A percentile compares a stretch with the other conserved stretches of the same genome.
phyloP scores from a whole-genome alignment of 164 flowering plant species.

The Umbilicus rupestris region DNA sequence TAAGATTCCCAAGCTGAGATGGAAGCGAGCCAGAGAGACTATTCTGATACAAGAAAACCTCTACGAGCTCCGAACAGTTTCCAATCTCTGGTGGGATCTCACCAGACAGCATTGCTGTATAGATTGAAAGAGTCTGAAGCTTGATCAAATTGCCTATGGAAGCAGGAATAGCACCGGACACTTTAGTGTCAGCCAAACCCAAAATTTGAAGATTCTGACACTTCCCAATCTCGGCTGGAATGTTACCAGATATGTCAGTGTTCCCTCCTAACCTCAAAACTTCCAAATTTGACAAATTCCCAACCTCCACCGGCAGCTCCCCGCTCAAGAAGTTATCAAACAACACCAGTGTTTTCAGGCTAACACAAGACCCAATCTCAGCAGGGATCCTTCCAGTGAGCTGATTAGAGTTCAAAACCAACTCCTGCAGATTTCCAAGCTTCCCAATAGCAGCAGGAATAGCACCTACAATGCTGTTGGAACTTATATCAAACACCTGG shows the following conservation, averaged over 20 bases:
- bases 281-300: conserved; percentile 37
- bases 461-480: conserved; percentile 48
- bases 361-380: conserved; percentile 40
- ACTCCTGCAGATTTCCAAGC: conserved; percentile 41
- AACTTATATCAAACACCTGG: conserved; percentile 45
- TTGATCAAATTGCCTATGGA: conserved; percentile 49
- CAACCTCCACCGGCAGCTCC: conserved; percentile 43
- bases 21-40: conserved; percentile 69
- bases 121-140: conserved; percentile 59
- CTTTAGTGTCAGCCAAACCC: conserved; percentile 50
- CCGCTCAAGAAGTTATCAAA: conserved; percentile 60
- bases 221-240: conserved; percentile 55
- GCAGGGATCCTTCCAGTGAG: conserved; percentile 61
- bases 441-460: conserved; percentile 55
- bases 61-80: conserved; percentile 68
- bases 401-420: conserved; percentile 63
- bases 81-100: conserved; percentile 71
- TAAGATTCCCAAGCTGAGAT: conserved; percentile 52
- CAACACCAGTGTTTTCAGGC: conserved; percentile 37
- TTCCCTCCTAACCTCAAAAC: conserved; percentile 74
- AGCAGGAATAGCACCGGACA: conserved; percentile 46
- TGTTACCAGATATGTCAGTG: conserved; percentile 48
- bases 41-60: conserved; percentile 59
- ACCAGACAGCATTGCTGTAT: conserved; percentile 70
- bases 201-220: conserved; percentile 37